Evolutionary conservation across 2,329 filamentous ascomycete genomes (phyloP), one percentile per base, ranked within the genome.

Genomic region (Neopestalotiopsis sp.): DNA sequence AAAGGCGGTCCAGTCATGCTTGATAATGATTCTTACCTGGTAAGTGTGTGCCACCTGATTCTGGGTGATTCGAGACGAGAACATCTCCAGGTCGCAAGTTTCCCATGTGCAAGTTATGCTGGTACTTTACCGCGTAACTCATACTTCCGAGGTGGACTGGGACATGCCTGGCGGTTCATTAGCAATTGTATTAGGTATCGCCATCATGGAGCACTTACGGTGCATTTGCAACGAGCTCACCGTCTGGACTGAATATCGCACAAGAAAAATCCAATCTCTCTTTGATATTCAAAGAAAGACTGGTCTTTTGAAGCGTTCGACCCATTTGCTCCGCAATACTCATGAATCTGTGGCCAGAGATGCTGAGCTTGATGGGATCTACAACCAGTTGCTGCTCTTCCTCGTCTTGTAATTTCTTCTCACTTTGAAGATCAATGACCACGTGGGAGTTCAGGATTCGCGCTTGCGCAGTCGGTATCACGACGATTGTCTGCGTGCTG

Each of bases 291-390:
- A 91, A 92, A 68, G 88, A 91, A 9, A 94, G 90, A 73, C 89
- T 90, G 0, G 91, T 94, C 80, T 94, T 94, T 75, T 94, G 91
- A n/a, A 95, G 80, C 3, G 91, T 91, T 65, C 91, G 85, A 0
- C 92, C 92, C 92, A 94, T 94, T 75, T 94, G 92, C 78, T 94
- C 92, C 0, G 92, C 92, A 71, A 94, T 93, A 4, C 91, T 90
- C 92, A 95, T 95, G 81, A 95, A 95, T 3, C 92, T 86, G 78
- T 94, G 91, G 0, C 90, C 91, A 74, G 94, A 94, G 68, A 94
- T 91, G 73, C 89, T 91, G 1, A 95, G 84, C 78, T 92, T 86
- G 73, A 94, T 92, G 0, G 92, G 92, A 75, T 94, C 90, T 0
- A 93, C 88, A 30, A 88, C 85, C 14, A 69, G 38, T 59, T 68